A percentile compares a stretch with the other conserved stretches of the same genome.
Conservation (phyloP, 495 filamentous ascomycete species). For the Podospora pseudopauciseta region DNA sequence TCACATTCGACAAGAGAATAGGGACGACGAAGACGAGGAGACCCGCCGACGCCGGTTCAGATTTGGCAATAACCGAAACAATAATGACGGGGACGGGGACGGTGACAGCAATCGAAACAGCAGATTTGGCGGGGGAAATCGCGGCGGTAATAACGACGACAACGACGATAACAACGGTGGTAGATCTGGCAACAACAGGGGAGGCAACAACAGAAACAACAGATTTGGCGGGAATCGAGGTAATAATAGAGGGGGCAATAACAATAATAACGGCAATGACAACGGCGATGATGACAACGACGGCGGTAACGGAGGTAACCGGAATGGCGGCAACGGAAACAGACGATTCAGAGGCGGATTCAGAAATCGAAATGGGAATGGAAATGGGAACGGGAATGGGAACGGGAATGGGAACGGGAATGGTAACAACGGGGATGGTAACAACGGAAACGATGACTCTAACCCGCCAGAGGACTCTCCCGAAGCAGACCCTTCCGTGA, state of each 20-base stretch:
- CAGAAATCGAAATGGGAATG: conserved; percentile 15
- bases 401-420: conserved; percentile 16
- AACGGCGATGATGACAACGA: conserved; percentile 11
- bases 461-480: neutral
- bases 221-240: neutral
- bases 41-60: conserved; percentile 8
- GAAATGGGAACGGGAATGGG: conserved; percentile 20
- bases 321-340: conserved; percentile 14
- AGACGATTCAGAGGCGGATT: conserved; percentile 17
- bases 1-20: conserved; percentile 16
- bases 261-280: conserved; percentile 15
- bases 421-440: conserved; percentile 12
- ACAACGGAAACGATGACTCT: conserved; percentile 1
- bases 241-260: conserved; percentile 8
- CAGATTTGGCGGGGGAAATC: neutral
- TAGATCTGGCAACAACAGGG: conserved; percentile 4
- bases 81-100: neutral
- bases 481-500: conserved; percentile 1
- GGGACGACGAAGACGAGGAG: conserved; percentile 12
- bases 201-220: conserved; percentile 4
- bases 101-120: conserved; percentile 4
- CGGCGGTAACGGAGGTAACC: conserved; percentile 11
- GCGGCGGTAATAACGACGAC: conserved; percentile 6
- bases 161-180: neutral
- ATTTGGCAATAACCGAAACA: conserved; percentile 12